Base-by-base conservation (phyloP, 108 stramenopile genomes). In the Discostella stelligeroides region DNA sequence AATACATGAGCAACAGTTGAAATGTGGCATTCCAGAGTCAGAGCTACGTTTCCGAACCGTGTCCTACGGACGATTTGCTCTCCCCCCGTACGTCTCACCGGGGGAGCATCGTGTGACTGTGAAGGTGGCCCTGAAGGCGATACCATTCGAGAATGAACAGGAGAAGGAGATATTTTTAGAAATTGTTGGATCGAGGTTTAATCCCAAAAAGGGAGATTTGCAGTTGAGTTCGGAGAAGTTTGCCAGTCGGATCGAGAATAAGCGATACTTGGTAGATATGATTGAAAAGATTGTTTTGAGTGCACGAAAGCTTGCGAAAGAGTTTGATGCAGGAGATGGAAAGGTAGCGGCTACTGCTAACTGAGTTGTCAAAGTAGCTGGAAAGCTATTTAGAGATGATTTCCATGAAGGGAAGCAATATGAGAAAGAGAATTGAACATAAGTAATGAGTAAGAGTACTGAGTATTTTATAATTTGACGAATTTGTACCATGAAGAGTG, bases 211-310 rank as follows among this genome's bases (percentile, higher is more conserved):
- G 56, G 75, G 82, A 27, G 67, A 83, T 29, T 49, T 95, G 55
- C 71, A 84, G 56, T 43, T 95, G 46, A 81, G 83, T 38, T 83
- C 87, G 18, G 69, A 88, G 23, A 89, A 90, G 66, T 95, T 95
- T 76, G 91, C 85, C 7, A 89, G 88, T 64, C 78, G 94, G 15
- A 95, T 95, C 64, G 94, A 95, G 66, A 95, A 95, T 66, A 92
- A 92, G 82, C 67, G 94, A 57, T 85, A 91, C 67, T 70, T 90
- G 24, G 88, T 86, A 18, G 82, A 82, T n/a, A 90, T 92, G 89
- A 77, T 95, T 72, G 88, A 95, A 42, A 77, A 86, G 49, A 82
- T 91, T 28, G 84, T 95, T 39, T 69, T 85, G 25, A 70, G 60
- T 50, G 60, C 91, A 9, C 84, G 75, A 60, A 69, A 54, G 23